phyloP scores from a whole-genome alignment of 75 land plant species.

The Adiantum capillusveneris region DNA sequence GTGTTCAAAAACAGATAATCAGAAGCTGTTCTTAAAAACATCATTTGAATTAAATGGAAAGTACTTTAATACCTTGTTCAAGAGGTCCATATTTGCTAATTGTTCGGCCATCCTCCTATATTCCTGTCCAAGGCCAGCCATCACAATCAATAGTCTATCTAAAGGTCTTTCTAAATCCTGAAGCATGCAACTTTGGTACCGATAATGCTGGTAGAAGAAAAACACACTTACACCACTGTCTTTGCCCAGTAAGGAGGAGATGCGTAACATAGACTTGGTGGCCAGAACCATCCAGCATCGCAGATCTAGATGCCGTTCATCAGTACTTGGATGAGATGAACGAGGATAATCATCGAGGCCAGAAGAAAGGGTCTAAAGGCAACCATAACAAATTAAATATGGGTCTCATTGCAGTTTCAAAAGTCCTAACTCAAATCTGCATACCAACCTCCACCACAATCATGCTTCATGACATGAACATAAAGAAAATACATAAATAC shows the following conservation, averaged over 20 bases:
- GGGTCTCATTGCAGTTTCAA: background rate
- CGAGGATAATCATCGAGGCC: constrained; percentile 99
- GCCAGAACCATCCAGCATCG: constrained; percentile 99
- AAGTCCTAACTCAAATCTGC: background rate
- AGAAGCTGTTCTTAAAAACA: background rate
- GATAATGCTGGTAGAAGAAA: too few species aligned
- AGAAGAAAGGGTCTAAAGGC: constrained; percentile 87
- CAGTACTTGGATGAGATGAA: constrained; percentile 92
- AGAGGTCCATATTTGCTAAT: constrained; percentile 61
- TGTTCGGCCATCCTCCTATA: constrained; percentile 54
- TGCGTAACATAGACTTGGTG: constrained; percentile 64
- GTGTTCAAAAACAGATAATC: background rate
- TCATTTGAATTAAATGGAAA: background rate
- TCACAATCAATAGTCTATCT: constrained; percentile 3
- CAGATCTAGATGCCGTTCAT: constrained; percentile 91
- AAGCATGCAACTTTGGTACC: background rate
- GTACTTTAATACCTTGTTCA: constrained; percentile 55
- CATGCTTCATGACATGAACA: background rate
- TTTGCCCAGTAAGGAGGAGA: constrained; percentile 34
- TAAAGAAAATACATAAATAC: constrained; percentile 15
- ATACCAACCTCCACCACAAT: constrained; percentile 1
- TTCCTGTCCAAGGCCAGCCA: constrained; percentile 43
- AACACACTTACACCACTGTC: constrained; percentile 17
- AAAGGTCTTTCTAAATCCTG: background rate
- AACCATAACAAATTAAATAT: background rate